phyloP scores from a whole-genome alignment of 495 filamentous ascomycete species.

The Aspergillus sclerotiicarbonarius region DNA sequence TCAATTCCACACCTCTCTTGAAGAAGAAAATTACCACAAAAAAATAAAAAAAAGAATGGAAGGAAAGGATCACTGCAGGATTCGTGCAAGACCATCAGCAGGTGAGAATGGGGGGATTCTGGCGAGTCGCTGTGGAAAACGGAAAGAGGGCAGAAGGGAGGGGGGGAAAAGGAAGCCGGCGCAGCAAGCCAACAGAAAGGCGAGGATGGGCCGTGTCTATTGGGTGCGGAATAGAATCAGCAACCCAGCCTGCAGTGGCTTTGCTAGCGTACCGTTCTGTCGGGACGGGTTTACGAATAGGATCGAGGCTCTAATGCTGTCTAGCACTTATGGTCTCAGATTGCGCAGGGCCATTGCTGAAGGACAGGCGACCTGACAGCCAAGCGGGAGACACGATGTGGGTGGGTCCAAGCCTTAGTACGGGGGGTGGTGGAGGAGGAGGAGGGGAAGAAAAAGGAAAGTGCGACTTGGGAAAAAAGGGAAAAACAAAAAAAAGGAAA shows the following conservation, averaged over 20 bases:
- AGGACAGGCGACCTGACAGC: slow-evolving; percentile 18
- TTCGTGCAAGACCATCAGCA: slow-evolving; percentile 5
- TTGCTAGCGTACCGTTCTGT: slow-evolving; percentile 24
- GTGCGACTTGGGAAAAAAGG: neutral
- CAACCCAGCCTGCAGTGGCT: slow-evolving; percentile 24
- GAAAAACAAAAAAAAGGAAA: neutral
- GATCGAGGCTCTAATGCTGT: slow-evolving; percentile 16
- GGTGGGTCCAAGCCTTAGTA: slow-evolving; percentile 15
- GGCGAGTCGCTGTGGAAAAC: neutral
- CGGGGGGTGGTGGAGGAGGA: neutral
- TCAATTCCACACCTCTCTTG: neutral
- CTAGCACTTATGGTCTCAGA: slow-evolving; percentile 22
- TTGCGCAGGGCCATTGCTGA: slow-evolving; percentile 18
- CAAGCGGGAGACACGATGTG: slow-evolving; percentile 23
- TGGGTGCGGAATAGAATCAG: slow-evolving; percentile 22
- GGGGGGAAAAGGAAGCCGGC: slow-evolving; percentile 10
- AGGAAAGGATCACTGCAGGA: slow-evolving; percentile 10
- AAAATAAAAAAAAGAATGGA: slow-evolving; percentile 5
- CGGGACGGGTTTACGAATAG: slow-evolving; percentile 24
- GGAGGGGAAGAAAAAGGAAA: neutral
- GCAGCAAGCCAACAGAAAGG: slow-evolving; percentile 19
- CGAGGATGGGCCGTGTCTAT: slow-evolving; percentile 9
- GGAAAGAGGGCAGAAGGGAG: slow-evolving; percentile 6
- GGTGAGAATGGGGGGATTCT: neutral
- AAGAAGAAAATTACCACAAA: slow-evolving; percentile 1